Conservation (phyloP, 805 yeast species). For the Ogataea paradorogensis region DNA sequence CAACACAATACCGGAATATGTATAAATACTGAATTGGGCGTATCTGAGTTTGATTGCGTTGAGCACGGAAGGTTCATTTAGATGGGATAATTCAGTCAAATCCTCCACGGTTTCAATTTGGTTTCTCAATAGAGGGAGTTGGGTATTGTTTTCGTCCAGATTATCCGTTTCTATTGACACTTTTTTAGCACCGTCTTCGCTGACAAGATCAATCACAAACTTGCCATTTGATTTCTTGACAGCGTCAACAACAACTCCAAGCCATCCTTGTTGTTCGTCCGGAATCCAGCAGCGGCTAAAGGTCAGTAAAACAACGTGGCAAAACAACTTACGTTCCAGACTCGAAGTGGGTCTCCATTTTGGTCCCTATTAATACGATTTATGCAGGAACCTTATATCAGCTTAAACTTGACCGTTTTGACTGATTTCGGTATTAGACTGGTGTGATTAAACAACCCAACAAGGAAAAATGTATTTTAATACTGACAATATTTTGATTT, state of each 20-base stretch:
- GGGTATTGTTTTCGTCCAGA: constrained; percentile 50
- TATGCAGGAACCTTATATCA: not conserved
- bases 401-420: not conserved
- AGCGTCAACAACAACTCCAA: constrained; percentile 59
- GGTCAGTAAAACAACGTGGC: constrained; percentile 1
- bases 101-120: constrained; percentile 96
- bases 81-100: constrained; percentile 83
- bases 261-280: constrained; percentile 70
- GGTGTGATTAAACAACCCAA: constrained; percentile 4
- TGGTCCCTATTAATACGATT: not conserved
- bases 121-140: constrained; percentile 79
- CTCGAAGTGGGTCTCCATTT: constrained; percentile 35
- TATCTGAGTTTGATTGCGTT: constrained; percentile 91
- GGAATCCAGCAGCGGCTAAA: constrained; percentile 78
- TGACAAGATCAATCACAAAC: constrained; percentile 47
- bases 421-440: not conserved
- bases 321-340: constrained; percentile 49
- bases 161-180: constrained; percentile 46
- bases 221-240: constrained; percentile 41
- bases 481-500: constrained; percentile 11
- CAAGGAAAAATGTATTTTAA: constrained; percentile 8
- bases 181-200: constrained; percentile 48
- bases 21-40: constrained; percentile 85
- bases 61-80: constrained; percentile 94
- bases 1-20: constrained; percentile 94